phyloP scores from a whole-genome alignment of 2,329 filamentous ascomycete genomes.

The Xylariomycetidae sp. region DNA sequence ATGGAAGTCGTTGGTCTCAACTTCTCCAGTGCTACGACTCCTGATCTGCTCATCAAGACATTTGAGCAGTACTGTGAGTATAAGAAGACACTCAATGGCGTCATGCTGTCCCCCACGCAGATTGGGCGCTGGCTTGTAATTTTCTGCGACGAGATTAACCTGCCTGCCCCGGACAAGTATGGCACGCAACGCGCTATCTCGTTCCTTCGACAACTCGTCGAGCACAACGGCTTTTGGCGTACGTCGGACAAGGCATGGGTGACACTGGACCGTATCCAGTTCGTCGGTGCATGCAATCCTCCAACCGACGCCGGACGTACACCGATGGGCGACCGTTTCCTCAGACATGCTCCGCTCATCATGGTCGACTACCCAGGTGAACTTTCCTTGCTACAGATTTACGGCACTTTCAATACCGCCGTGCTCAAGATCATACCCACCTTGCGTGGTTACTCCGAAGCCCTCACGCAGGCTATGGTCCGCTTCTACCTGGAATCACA shows the following conservation, averaged over 20 bases:
- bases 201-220: constrained; percentile 93
- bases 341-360: constrained; percentile 93
- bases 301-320: constrained; percentile 96
- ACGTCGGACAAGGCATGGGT: constrained; percentile 98
- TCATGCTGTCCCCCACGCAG: constrained; percentile 91
- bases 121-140: constrained; percentile 97
- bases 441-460: constrained; percentile 89
- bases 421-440: constrained; percentile 95
- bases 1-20: constrained; percentile 99
- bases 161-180: constrained; percentile 96
- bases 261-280: constrained; percentile 94
- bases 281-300: constrained; percentile 97
- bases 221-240: constrained; percentile 99
- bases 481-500: constrained; percentile 94
- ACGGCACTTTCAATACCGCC: constrained; percentile 95
- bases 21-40: constrained; percentile 97
- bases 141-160: constrained; percentile 99
- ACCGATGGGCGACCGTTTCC: constrained; percentile 84
- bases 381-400: constrained; percentile 90
- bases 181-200: constrained; percentile 96
- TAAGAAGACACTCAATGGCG: constrained; percentile 94
- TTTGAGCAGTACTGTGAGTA: constrained; percentile 99
- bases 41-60: constrained; percentile 95
- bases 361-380: constrained; percentile 99
- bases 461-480: constrained; percentile 96